A percentile compares a stretch with the other conserved stretches of the same genome.
phyloP scores from a whole-genome alignment of 768 basidiomycete genomes.

The Amanita fuliginea region DNA sequence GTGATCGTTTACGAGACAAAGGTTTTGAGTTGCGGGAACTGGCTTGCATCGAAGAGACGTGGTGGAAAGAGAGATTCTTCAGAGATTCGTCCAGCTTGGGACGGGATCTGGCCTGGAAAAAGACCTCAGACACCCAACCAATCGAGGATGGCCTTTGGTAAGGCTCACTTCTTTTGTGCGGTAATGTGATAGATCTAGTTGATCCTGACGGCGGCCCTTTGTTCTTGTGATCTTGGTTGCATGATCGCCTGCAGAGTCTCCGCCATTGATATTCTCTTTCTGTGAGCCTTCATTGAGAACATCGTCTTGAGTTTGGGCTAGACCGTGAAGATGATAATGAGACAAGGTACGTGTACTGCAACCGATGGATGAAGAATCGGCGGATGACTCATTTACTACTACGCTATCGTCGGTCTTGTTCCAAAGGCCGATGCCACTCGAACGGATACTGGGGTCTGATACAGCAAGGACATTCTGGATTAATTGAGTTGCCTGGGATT shows the following conservation, averaged over 20 bases:
- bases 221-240: background rate
- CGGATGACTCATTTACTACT: slow-evolving; percentile 24
- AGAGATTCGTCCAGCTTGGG: background rate
- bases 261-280: slow-evolving; percentile 33
- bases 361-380: slow-evolving; percentile 29
- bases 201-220: slow-evolving; percentile 1
- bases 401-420: slow-evolving; percentile 14
- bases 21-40: background rate
- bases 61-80: background rate
- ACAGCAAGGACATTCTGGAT: slow-evolving; percentile 33
- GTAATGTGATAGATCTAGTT: slow-evolving; percentile 7
- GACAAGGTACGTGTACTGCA: slow-evolving; percentile 24
- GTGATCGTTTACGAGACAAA: slow-evolving; percentile 3
- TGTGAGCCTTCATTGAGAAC: slow-evolving; percentile 32
- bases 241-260: background rate
- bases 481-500: slow-evolving; percentile 47
- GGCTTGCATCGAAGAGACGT: background rate
- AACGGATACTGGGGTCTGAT: slow-evolving; percentile 10
- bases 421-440: slow-evolving; percentile 9
- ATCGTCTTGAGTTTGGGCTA: slow-evolving; percentile 42
- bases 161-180: slow-evolving; percentile 4
- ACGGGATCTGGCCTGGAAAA: background rate
- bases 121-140: background rate
- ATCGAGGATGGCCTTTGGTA: background rate
- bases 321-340: slow-evolving; percentile 47